phyloP scores from a whole-genome alignment of 2,329 filamentous ascomycete species.

The Rhinocladiella mackenziei region DNA sequence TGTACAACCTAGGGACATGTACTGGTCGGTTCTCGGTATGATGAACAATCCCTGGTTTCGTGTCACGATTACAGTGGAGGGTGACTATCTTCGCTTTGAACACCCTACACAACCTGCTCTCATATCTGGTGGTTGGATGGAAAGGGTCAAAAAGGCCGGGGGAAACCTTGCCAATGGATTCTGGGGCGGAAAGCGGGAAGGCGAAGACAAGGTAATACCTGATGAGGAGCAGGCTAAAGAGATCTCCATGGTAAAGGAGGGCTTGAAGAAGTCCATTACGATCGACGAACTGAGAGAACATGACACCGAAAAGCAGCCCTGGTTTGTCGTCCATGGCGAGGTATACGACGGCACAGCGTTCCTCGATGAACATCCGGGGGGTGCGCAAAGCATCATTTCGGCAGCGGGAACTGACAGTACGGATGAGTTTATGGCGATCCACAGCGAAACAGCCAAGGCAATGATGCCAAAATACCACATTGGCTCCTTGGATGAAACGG shows the following conservation, averaged over 20 bases:
- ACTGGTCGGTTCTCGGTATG: constrained; percentile 93
- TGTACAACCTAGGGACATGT: constrained; percentile 86
- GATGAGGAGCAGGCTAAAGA: constrained; percentile 56
- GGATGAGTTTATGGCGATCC: constrained; percentile 89
- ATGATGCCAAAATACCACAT: constrained; percentile 89
- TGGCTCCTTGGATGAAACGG: constrained; percentile 64
- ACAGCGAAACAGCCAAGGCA: constrained; percentile 83
- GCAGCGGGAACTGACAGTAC: constrained; percentile 77
- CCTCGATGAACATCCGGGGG: constrained; percentile 77
- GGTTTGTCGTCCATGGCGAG: constrained; percentile 85
- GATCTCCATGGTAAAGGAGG: constrained; percentile 72
- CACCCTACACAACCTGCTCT: constrained; percentile 80
- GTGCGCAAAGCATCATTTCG: constrained; percentile 75
- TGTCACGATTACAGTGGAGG: constrained; percentile 68
- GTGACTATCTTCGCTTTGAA: constrained; percentile 67
- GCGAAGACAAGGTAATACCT: constrained; percentile 45
- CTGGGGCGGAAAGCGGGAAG: constrained; percentile 71
- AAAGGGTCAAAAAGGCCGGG: constrained; percentile 75
- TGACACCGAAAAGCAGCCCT: constrained; percentile 61
- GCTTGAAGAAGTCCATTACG: constrained; percentile 59
- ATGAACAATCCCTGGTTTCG: constrained; percentile 98
- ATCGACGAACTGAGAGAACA: constrained; percentile 70
- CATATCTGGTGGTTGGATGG: constrained; percentile 87
- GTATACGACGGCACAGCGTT: constrained; percentile 84
- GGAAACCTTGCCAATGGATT: constrained; percentile 75